Evolutionary conservation across 306 rosid genomes (phyloP).

Genomic region (cucumber (Cucumis sativus)): Cucumber_9930_V3 NC_026657.2:36189501-36190000

Average conservation of each 20-base stretch:
- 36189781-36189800: background rate
- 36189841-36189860: too few species aligned
- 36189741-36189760: background rate
- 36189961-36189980: too few species aligned
- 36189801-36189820: background rate
- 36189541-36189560: background rate
- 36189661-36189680: background rate
- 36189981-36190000: too few species aligned
- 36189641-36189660: background rate
- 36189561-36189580: background rate
- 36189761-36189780: background rate
- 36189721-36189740: background rate
- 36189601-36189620: background rate
- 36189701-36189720: background rate
- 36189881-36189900: too few species aligned
- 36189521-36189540: background rate
- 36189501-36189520: conserved; percentile 8
- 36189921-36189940: too few species aligned
- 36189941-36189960: too few species aligned
- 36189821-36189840: background rate
- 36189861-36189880: too few species aligned
- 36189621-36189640: background rate
- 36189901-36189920: too few species aligned
- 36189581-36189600: background rate
- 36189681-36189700: background rate